Percentiles rank a stretch among this genome's conserved stretches.
These are phyloP conservation scores for Calonectria crousiana DNA, from an alignment of 2,329 filamentous ascomycete genomes.

Conservation along the genomic window DNA sequence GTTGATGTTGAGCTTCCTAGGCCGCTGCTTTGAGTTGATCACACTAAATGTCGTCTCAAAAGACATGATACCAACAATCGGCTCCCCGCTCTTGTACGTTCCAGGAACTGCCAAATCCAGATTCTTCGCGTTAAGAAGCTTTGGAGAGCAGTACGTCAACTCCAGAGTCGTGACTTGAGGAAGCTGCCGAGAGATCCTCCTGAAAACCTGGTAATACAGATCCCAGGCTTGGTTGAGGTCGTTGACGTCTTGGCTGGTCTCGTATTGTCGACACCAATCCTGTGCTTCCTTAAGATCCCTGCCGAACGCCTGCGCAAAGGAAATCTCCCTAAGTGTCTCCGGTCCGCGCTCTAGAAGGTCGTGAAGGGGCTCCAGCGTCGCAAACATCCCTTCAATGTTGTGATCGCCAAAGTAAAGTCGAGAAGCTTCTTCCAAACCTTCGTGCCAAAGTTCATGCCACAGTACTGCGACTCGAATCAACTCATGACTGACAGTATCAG, in stretches of 20 bases:
- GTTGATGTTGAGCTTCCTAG: slow-evolving; percentile 86
- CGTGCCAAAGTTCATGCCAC: slow-evolving; percentile 99
- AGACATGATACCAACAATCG: slow-evolving; percentile 85
- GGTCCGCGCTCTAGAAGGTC: slow-evolving; percentile 91
- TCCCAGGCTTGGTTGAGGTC: slow-evolving; percentile 99
- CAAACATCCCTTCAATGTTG: slow-evolving; percentile 98
- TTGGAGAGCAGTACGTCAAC: slow-evolving; percentile 96
- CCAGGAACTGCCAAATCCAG: slow-evolving; percentile 96
- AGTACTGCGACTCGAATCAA: slow-evolving; percentile 96
- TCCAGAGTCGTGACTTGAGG: slow-evolving; percentile 94
- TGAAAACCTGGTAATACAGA: slow-evolving; percentile 98
- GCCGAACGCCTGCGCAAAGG: slow-evolving; percentile 97
- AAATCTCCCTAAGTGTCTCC: slow-evolving; percentile 94
- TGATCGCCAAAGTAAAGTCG: slow-evolving; percentile 97
- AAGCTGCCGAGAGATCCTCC: slow-evolving; percentile 92
- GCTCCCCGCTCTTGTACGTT: slow-evolving; percentile 84
- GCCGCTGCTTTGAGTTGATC: slow-evolving; percentile 96
- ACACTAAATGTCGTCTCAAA: slow-evolving; percentile 93
- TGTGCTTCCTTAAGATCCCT: slow-evolving; percentile 94
- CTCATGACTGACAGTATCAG: slow-evolving; percentile 94
- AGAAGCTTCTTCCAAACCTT: slow-evolving; percentile 96
- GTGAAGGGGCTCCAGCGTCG: slow-evolving; percentile 89
- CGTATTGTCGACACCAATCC: slow-evolving; percentile 95
- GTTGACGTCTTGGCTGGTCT: slow-evolving; percentile 87
- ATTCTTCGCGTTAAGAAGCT: slow-evolving; percentile 85